Percentiles rank a stretch among this genome's conserved stretches.
Conservation (phyloP, 441 rosid genomes). For the Macaranga tanarius region DNA sequence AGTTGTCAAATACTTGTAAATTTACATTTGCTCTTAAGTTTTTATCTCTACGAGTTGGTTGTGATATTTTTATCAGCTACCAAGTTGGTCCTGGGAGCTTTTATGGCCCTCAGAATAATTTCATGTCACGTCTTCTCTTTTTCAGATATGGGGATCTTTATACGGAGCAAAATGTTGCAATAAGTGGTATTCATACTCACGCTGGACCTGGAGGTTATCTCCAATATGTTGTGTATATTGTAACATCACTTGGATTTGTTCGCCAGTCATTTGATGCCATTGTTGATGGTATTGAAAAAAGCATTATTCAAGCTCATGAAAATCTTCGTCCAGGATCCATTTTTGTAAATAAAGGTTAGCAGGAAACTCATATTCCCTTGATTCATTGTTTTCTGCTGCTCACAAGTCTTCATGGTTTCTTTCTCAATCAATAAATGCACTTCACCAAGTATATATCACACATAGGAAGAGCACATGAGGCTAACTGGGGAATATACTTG, state of each 20-base stretch:
- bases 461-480: neutral
- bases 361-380: neutral
- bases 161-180: constrained; percentile 79
- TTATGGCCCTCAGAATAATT: neutral
- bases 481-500: neutral
- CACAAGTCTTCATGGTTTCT: neutral
- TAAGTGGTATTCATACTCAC: constrained; percentile 92
- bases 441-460: neutral
- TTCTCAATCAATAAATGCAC: neutral
- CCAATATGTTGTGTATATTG: constrained; percentile 78
- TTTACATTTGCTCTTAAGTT: neutral
- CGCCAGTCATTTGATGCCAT: constrained; percentile 89
- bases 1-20: neutral
- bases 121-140: neutral
- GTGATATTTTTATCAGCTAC: neutral
- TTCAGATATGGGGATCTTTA: constrained; percentile 76
- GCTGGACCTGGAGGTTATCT: constrained; percentile 97
- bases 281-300: constrained; percentile 88
- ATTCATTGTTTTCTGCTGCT: neutral
- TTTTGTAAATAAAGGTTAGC: constrained; percentile 61
- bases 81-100: neutral
- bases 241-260: constrained; percentile 91
- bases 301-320: constrained; percentile 82
- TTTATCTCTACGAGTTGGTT: neutral
- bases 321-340: constrained; percentile 82